These are phyloP conservation scores for Microcos paniculata DNA, from an alignment of 345 rosid species.

Conservation along the genomic window DNA sequence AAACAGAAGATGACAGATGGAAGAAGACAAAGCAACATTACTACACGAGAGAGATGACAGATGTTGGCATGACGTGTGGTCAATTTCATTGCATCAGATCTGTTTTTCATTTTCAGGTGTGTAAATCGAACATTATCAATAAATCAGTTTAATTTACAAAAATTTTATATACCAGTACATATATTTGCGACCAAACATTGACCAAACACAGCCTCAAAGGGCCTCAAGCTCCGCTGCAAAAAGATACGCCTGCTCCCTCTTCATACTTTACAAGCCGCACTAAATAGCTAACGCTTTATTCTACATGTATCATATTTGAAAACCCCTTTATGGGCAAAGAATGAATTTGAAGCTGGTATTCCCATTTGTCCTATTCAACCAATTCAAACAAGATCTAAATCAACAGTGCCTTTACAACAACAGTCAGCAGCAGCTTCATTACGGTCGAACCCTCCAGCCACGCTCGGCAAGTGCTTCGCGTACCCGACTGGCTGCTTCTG, in stretches of 20 bases:
- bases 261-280: slow-evolving; percentile 38
- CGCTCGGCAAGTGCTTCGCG: slow-evolving; percentile 69
- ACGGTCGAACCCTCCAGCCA: slow-evolving; percentile 77
- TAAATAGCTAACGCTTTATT: slow-evolving; percentile 24
- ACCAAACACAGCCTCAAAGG: neutral
- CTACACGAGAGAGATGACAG: no score
- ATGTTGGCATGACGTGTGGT: neutral
- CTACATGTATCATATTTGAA: slow-evolving; percentile 16
- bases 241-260: slow-evolving; percentile 23
- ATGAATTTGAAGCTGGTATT: slow-evolving; percentile 10
- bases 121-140: slow-evolving; percentile 2
- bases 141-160: slow-evolving; percentile 15
- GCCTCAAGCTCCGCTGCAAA: slow-evolving; percentile 2
- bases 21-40: neutral
- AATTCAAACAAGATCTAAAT: slow-evolving; percentile 9
- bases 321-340: slow-evolving; percentile 4
- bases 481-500: slow-evolving; percentile 80
- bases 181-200: neutral
- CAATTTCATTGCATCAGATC: neutral
- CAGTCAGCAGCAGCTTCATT: slow-evolving; percentile 20
- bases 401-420: slow-evolving; percentile 25
- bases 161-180: neutral
- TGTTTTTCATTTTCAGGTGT: neutral
- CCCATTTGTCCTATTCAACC: slow-evolving; percentile 17
- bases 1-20: neutral